Evolutionary conservation across 2,329 filamentous ascomycete genomes (phyloP).

Genomic region (Apiospora marii): DNA sequence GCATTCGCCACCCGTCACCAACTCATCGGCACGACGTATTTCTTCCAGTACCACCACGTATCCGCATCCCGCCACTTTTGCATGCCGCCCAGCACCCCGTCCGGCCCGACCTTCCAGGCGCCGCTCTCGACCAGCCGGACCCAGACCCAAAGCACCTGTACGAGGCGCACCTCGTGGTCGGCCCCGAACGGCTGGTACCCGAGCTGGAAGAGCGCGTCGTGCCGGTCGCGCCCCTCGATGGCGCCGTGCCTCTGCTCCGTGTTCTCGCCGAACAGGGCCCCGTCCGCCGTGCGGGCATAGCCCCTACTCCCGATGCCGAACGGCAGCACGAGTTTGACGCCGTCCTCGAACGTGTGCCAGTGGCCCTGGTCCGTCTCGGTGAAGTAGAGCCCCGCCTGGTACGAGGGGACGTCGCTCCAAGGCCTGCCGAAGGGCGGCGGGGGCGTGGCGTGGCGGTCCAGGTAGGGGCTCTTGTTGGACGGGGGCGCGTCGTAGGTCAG

Average conservation of each 20-base stretch:
- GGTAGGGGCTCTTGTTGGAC: background rate
- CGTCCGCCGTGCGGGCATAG: conserved; percentile 20
- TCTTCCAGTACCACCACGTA: conserved; percentile 34
- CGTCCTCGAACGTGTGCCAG: conserved; percentile 11
- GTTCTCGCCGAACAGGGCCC: conserved; percentile 4
- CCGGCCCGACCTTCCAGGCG: conserved; percentile 37
- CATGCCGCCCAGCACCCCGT: conserved; percentile 40
- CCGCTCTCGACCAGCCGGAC: conserved; percentile 36
- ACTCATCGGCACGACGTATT: conserved; percentile 32
- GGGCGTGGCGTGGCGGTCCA: background rate
- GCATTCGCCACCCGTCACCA: no score
- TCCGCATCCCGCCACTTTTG: conserved; percentile 42
- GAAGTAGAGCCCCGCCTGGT: conserved; percentile 11
- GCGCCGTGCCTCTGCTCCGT: background rate
- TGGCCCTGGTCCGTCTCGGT: background rate
- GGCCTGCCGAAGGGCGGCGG: background rate
- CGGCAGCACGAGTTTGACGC: conserved; percentile 6
- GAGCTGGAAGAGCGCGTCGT: conserved; percentile 29
- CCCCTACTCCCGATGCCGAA: background rate
- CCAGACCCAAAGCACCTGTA: conserved; percentile 40
- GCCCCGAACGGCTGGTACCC: conserved; percentile 31
- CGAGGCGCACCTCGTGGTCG: conserved; percentile 32
- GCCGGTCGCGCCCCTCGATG: background rate
- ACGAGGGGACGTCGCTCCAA: background rate
- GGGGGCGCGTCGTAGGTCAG: background rate